A percentile compares a stretch with the other conserved stretches of the same genome.
These are phyloP conservation scores for Nemania sp. DNA, from an alignment of 2,329 filamentous ascomycete genomes.

Conservation along the genomic window DNA sequence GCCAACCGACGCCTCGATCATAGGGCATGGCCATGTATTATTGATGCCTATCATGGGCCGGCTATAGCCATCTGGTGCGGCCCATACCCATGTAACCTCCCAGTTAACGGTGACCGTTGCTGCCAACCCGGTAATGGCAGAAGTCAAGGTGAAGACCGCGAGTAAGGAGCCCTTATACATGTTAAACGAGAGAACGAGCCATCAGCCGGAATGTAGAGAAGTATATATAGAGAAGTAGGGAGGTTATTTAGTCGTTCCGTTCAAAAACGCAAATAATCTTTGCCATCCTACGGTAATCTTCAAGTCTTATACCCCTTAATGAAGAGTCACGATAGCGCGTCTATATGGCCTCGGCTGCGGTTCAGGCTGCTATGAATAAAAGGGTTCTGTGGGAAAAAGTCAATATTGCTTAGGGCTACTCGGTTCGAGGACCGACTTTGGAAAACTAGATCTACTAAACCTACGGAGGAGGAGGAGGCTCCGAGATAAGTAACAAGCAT, in stretches of 20 bases:
- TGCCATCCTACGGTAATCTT: neutral
- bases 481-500: no score
- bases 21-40: constrained; percentile 72
- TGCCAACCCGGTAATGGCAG: constrained; percentile 49
- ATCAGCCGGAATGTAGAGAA: neutral
- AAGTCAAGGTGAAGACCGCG: constrained; percentile 33
- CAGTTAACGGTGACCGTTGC: constrained; percentile 67
- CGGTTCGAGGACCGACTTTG: no score
- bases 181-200: neutral
- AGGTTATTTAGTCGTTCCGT: neutral
- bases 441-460: no score
- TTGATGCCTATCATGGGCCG: constrained; percentile 75
- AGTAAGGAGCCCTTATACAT: constrained; percentile 14
- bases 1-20: constrained; percentile 66
- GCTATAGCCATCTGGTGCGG: constrained; percentile 69
- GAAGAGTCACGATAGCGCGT: neutral
- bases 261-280: neutral
- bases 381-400: constrained; percentile 6
- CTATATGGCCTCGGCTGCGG: no score
- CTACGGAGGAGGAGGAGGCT: no score
- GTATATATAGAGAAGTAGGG: neutral
- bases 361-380: neutral
- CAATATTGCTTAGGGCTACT: neutral
- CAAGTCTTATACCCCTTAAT: constrained; percentile 18
- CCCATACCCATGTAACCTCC: constrained; percentile 71